phyloP scores from a whole-genome alignment of 2,329 filamentous ascomycete genomes.

The Westerdykella sp. region DNA sequence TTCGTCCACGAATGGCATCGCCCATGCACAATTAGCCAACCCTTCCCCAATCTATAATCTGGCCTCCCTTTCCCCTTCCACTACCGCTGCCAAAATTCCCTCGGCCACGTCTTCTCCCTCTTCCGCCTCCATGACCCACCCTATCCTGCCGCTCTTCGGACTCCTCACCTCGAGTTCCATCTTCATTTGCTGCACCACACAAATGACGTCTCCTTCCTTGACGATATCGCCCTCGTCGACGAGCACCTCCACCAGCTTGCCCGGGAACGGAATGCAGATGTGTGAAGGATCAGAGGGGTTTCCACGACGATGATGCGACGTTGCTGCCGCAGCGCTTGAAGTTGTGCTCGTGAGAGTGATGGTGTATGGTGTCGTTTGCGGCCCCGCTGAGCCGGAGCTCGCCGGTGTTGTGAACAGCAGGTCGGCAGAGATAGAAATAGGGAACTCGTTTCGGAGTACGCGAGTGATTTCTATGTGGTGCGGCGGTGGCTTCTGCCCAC shows the following conservation, averaged over 20 bases:
- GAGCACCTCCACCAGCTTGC: constrained; percentile 54
- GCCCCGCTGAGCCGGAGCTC: constrained; percentile 15
- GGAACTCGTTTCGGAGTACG: constrained; percentile 56
- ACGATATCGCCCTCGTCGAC: constrained; percentile 52
- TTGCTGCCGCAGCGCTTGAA: constrained; percentile 35
- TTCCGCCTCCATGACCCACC: constrained; percentile 49
- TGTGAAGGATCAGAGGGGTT: constrained; percentile 47
- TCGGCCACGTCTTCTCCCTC: constrained; percentile 53
- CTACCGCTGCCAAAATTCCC: constrained; percentile 48
- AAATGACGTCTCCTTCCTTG: constrained; percentile 48
- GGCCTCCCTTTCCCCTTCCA: constrained; percentile 29
- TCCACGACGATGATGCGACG: constrained; percentile 44
- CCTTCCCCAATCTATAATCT: not conserved
- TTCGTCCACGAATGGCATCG: too few relatives aligned
- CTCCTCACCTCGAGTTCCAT: constrained; percentile 61
- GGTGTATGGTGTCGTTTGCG: constrained; percentile 39
- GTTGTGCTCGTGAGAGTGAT: constrained; percentile 43
- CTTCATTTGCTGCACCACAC: constrained; percentile 62
- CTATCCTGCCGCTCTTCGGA: constrained; percentile 43
- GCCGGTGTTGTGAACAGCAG: constrained; percentile 43
- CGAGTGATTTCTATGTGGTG: constrained; percentile 52
- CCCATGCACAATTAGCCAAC: too few relatives aligned
- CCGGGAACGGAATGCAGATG: constrained; percentile 52
- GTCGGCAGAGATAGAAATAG: constrained; percentile 47
- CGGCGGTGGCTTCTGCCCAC: constrained; percentile 15